phyloP scores from a whole-genome alignment of 176 grass and related monocot genomes.

The Saccharum spontaneum region DNA sequence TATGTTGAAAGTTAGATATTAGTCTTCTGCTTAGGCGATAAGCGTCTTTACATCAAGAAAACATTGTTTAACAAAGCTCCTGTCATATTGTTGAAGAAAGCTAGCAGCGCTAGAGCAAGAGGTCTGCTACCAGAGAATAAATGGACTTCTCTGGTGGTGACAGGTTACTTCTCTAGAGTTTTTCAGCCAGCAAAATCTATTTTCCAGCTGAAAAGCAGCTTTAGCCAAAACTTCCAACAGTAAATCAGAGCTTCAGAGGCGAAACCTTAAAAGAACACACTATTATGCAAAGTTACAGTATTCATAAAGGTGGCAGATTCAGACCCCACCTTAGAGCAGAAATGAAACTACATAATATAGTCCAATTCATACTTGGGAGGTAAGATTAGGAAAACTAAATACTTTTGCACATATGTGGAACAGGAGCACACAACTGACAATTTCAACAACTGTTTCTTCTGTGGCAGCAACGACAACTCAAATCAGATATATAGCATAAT shows the following conservation, averaged over 20 bases:
- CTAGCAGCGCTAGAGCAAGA: neutral
- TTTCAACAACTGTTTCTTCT: neutral
- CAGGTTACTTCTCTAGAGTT: neutral
- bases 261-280: neutral
- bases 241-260: neutral
- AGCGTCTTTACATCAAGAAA: conserved; percentile 8
- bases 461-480: neutral
- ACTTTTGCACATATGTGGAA: neutral
- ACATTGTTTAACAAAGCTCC: neutral
- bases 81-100: neutral
- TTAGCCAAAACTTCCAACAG: neutral
- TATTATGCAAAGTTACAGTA: neutral
- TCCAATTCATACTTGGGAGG: neutral
- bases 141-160: neutral
- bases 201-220: conserved; percentile 5
- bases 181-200: neutral
- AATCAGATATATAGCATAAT: conserved; percentile 9
- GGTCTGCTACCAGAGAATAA: conserved; percentile 6
- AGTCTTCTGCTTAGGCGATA: conserved; percentile 6
- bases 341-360: neutral
- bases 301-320: neutral
- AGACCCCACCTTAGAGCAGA: neutral
- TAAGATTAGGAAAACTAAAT: conserved; percentile 2
- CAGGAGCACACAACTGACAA: neutral
- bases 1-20: conserved; percentile 29